A percentile compares a stretch with the other conserved stretches of the same genome.
Conservation (phyloP, 164 flowering plant genomes). For the Magnolia officinalis region DNA sequence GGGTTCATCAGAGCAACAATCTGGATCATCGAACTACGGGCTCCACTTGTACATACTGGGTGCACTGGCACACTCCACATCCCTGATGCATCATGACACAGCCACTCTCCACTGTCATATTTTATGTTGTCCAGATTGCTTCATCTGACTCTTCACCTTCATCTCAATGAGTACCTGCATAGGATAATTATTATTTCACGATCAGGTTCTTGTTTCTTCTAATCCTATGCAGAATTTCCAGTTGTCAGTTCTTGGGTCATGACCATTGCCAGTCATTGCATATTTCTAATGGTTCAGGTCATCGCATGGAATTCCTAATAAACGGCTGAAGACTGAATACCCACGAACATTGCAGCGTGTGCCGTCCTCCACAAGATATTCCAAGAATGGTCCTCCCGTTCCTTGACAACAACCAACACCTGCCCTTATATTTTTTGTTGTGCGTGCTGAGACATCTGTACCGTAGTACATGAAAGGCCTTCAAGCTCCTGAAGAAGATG, state of each 20-base stretch:
- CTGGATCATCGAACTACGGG: neutral
- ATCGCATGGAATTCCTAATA: constrained; percentile 47
- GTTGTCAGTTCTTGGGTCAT: neutral
- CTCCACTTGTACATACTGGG: neutral
- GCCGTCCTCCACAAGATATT: constrained; percentile 60
- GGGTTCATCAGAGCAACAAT: neutral
- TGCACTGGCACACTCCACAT: neutral
- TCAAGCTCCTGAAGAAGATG: constrained; percentile 9
- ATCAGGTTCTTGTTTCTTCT: neutral
- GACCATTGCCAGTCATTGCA: neutral
- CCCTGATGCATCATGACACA: neutral
- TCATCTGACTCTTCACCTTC: neutral
- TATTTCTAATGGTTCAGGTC: constrained; percentile 37
- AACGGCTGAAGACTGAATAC: constrained; percentile 64
- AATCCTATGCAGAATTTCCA: neutral
- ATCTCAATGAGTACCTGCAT: neutral
- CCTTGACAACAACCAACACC: constrained; percentile 35
- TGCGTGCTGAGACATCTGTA: constrained; percentile 13
- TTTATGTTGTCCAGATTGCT: neutral
- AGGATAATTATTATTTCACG: neutral
- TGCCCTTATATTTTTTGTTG: constrained; percentile 3
- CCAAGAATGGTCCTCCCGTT: constrained; percentile 54
- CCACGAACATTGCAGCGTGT: constrained; percentile 49
- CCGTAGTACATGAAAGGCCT: constrained; percentile 8
- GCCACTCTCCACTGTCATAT: neutral